These are phyloP conservation scores for Chalciporus pseudorubinellus DNA, from an alignment of 768 basidiomycete genomes.

Conservation along the genomic window DNA sequence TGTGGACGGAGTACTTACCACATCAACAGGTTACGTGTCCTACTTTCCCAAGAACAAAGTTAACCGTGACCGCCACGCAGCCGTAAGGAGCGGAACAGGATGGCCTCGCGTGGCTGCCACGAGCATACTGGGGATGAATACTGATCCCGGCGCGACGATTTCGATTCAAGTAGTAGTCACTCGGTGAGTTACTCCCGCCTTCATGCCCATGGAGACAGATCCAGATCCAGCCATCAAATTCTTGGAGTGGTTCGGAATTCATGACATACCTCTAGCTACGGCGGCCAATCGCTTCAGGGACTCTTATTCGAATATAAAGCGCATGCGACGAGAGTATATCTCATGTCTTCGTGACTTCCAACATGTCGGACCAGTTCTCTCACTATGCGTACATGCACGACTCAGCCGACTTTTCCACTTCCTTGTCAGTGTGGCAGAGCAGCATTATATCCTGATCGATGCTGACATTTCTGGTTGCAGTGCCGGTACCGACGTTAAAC, in stretches of 20 bases:
- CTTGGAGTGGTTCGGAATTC: not conserved
- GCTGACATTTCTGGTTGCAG: conserved; percentile 14
- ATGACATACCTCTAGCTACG: conserved; percentile 4
- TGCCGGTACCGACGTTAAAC: not conserved
- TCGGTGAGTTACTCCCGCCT: not conserved
- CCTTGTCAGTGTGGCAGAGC: conserved; percentile 13
- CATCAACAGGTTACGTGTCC: not conserved
- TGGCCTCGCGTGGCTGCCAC: conserved; percentile 20
- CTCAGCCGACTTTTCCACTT: not conserved
- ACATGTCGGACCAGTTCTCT: conserved; percentile 7
- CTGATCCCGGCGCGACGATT: not conserved
- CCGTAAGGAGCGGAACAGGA: conserved; percentile 14
- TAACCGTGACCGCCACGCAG: not conserved
- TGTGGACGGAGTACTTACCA: not conserved
- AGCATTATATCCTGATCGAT: not conserved
- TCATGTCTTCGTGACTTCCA: not conserved
- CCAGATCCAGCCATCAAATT: conserved; percentile 6
- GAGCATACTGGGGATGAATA: conserved; percentile 3
- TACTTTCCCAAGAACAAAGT: not conserved
- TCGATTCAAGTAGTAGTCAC: not conserved
- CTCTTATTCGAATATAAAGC: conserved; percentile 9
- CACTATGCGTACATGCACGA: not conserved
- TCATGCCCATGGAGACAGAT: conserved; percentile 1
- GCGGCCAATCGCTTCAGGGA: conserved; percentile 10
- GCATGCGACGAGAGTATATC: not conserved